Conservation (phyloP, 176 grass and related monocot genomes). For the Oryza longistaminata region DNA sequence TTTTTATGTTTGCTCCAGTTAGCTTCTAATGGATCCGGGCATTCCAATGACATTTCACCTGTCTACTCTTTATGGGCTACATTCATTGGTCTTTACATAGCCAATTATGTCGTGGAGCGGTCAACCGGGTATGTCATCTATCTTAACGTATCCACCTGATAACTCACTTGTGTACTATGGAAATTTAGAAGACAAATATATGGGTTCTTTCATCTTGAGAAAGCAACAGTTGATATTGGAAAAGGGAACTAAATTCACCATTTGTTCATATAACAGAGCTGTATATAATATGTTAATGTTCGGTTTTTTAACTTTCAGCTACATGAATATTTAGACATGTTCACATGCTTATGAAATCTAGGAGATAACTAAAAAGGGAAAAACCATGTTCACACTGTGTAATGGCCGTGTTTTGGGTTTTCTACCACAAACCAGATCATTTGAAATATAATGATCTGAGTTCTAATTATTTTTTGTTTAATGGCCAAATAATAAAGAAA, state of each 20-base stretch:
- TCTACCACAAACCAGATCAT: too few species aligned
- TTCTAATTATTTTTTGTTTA: not conserved
- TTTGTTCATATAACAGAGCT: conserved; percentile 12
- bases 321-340: conserved; percentile 28
- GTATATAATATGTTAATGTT: conserved; percentile 1
- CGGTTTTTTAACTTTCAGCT: conserved; percentile 13
- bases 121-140: conserved; percentile 81
- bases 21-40: conserved; percentile 71
- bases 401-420: not conserved
- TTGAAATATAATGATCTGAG: too few species aligned
- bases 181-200: not conserved
- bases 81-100: conserved; percentile 92
- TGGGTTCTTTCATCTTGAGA: not conserved
- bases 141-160: conserved; percentile 24
- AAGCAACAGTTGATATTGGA: not conserved
- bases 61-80: conserved; percentile 97
- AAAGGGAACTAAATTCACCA: not conserved
- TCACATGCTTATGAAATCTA: conserved; percentile 7
- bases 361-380: not conserved
- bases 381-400: not conserved
- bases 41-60: conserved; percentile 79
- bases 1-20: conserved; percentile 63
- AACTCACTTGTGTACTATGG: conserved; percentile 2
- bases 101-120: conserved; percentile 92
- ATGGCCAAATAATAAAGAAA: conserved; percentile 1